Base-by-base conservation (phyloP, 2,329 filamentous ascomycete species). In the Colletotrichum magnum region DNA sequence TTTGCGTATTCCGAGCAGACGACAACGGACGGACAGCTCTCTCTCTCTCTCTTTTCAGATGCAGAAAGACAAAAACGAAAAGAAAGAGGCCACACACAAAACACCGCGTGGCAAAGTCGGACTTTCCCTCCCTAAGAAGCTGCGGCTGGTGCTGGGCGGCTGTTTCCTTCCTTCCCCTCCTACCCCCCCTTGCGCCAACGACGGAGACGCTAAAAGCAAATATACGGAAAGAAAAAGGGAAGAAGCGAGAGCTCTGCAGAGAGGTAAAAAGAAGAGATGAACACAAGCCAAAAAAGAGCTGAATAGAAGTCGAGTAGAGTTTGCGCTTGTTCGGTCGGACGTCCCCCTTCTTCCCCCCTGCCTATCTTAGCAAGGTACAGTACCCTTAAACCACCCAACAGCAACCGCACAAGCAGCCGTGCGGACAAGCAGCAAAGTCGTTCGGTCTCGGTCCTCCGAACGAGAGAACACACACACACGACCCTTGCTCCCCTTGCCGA, bases 1-100 rank as follows among this genome's bases (percentile, higher is more conserved):
- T 36, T 43, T 48, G 41, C 26, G 59, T 54, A 36, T 54, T n/a
- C 6, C 6, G 51, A 47, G 36, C 21, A 41, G 50, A 60, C n/a
- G n/a, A 53, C 12, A 5, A 13, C 51, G 15, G 32, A 36, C 32
- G 28, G 28, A 32, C 28, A 36, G 32, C 32, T 36, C 32, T 24
- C 21, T 24, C 32, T 10, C 32, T 36, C 32, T 36, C 32, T 36
- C 7, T 10, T 10, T 36, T 7, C 32, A 10, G 7, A 36, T 10
- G 32, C 32, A 36, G 32, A 10, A 36, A 36, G 10, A 10, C 32
- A 10, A 48, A 48, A 21, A 24, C 45, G 18, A 48, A 12, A 48
- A 48, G n/a, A 48, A 28, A 52, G 28, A 59, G n/a, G 26, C 21
- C 32, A 43, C 41, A n/a, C 36, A 18, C 18, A 18, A 39, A 13